phyloP scores from a whole-genome alignment of 306 rosid genomes.

The Malus sieversii region DNA sequence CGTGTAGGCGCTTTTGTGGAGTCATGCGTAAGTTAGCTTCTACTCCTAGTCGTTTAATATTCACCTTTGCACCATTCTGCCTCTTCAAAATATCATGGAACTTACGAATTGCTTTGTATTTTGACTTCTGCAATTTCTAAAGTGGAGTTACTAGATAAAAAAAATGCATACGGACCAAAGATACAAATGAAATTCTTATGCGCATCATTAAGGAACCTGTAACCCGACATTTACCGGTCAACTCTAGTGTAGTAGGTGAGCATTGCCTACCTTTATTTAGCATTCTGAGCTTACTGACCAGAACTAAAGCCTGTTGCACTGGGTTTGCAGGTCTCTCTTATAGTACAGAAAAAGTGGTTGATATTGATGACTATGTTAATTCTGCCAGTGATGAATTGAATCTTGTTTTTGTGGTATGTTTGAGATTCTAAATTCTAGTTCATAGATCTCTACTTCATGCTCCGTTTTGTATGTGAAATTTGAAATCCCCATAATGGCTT shows the following conservation, averaged over 20 bases:
- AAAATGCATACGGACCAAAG: constrained; percentile 15
- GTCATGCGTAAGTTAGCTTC: constrained; percentile 22
- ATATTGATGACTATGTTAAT: constrained; percentile 17
- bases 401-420: constrained; percentile 31
- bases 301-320: not conserved
- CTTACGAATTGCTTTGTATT: not conserved
- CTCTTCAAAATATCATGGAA: not conserved
- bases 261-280: not conserved
- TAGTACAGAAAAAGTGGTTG: constrained; percentile 24
- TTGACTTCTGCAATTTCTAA: not conserved
- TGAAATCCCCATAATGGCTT: not conserved
- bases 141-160: constrained; percentile 32
- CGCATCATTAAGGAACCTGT: constrained; percentile 20
- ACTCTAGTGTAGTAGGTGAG: constrained; percentile 26
- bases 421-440: not conserved
- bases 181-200: constrained; percentile 27
- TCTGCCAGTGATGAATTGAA: not conserved
- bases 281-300: not conserved
- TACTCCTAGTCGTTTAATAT: not conserved
- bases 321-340: constrained; percentile 27
- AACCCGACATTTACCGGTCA: constrained; percentile 15
- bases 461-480: not conserved
- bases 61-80: no score
- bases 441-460: not conserved
- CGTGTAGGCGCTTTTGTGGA: constrained; percentile 30